These are phyloP conservation scores for Aspergillus pseudonomiae DNA, from an alignment of 2,329 filamentous ascomycete species.

Conservation along the genomic window DNA sequence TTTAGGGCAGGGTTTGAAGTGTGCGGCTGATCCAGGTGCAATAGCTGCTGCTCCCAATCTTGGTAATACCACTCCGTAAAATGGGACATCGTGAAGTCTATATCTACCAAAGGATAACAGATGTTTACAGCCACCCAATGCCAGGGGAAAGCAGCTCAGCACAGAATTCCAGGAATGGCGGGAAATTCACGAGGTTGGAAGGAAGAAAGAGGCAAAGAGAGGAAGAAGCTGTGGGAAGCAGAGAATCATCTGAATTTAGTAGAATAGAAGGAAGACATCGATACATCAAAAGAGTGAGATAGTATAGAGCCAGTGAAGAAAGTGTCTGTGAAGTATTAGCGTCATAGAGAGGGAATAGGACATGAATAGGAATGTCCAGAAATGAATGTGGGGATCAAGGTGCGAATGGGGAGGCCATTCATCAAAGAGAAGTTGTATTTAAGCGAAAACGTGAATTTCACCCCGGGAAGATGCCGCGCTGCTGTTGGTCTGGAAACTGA, in stretches of 20 bases:
- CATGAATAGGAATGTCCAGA: neutral
- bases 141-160: neutral
- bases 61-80: conserved; percentile 1
- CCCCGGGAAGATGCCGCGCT: neutral
- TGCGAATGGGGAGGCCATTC: neutral
- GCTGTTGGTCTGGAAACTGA: conserved; percentile 3
- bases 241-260: neutral
- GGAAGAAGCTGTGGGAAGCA: neutral
- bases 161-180: neutral
- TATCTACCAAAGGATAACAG: neutral
- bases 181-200: conserved; percentile 2
- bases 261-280: neutral
- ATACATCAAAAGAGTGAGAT: neutral
- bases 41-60: conserved; percentile 1
- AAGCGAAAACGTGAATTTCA: neutral
- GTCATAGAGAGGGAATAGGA: neutral
- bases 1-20: neutral
- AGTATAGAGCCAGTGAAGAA: neutral
- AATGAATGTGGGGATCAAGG: neutral
- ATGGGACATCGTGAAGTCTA: neutral
- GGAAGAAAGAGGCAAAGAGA: neutral
- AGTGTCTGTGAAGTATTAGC: neutral
- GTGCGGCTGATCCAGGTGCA: neutral
- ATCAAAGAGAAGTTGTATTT: neutral
- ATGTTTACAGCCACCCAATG: neutral